Percentiles rank a stretch among this genome's conserved stretches.
Evolutionary conservation across 768 basidiomycete species (phyloP).

Genomic region (Mycena latifolia): DNA sequence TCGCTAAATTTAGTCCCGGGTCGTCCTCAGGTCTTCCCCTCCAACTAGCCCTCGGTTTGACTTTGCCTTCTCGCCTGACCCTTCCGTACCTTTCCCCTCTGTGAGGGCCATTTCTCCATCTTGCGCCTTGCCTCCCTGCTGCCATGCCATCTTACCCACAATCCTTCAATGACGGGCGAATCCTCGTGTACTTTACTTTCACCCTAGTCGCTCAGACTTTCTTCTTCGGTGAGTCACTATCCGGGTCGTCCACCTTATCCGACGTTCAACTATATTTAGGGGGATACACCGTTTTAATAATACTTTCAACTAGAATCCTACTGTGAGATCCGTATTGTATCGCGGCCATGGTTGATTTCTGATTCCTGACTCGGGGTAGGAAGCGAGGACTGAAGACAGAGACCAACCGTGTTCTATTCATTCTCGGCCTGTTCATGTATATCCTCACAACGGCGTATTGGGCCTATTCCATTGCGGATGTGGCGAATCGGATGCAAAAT

Average conservation of each 20-base stretch:
- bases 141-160: no score
- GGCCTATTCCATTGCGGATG: conserved; percentile 3
- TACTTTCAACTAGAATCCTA: conserved; percentile 8
- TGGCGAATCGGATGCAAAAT: background rate
- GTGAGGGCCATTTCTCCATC: no score
- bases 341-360: no score
- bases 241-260: no score
- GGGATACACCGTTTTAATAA: conserved; percentile 3
- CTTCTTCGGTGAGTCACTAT: conserved; percentile 21
- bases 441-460: conserved; percentile 6
- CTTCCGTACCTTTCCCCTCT: no score
- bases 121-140: no score
- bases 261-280: background rate
- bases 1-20: no score
- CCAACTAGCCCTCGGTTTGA: no score
- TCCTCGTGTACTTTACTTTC: conserved; percentile 1
- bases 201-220: conserved; percentile 20
- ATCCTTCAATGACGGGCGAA: background rate
- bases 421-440: conserved; percentile 5
- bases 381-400: background rate
- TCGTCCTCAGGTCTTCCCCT: no score
- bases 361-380: background rate
- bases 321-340: background rate
- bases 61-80: no score
- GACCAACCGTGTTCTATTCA: background rate